A percentile compares a stretch with the other conserved stretches of the same genome.
phyloP scores from a whole-genome alignment of 176 grass and related monocot species.

The Carex myosuroides region DNA sequence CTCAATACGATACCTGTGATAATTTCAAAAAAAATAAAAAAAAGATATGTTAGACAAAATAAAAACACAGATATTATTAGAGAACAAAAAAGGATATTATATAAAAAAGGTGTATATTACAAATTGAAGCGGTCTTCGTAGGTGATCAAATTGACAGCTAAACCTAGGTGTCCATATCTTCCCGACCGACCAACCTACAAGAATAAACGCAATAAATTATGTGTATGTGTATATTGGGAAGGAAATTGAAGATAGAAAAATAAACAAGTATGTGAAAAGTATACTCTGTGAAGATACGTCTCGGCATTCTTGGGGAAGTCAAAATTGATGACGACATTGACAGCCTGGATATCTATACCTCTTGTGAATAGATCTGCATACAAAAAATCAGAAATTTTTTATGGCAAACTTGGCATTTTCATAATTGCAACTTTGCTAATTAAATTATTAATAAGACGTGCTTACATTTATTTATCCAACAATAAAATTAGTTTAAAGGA shows the following conservation, averaged over 20 bases:
- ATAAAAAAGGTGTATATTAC: slow-evolving; percentile 16
- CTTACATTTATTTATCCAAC: background rate
- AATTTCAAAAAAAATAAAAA: slow-evolving; percentile 14
- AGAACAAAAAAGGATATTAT: too few relatives aligned
- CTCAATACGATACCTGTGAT: slow-evolving; percentile 81
- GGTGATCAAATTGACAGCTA: slow-evolving; percentile 48
- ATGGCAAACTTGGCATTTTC: background rate
- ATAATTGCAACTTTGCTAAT: background rate
- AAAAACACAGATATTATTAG: background rate
- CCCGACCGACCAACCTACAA: slow-evolving; percentile 47
- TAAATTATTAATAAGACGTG: too few relatives aligned
- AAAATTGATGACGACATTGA: slow-evolving; percentile 97
- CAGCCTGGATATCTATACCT: slow-evolving; percentile 93
- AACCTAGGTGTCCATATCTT: slow-evolving; percentile 45
- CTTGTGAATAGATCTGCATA: slow-evolving; percentile 93
- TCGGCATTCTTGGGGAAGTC: slow-evolving; percentile 87
- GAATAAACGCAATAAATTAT: background rate
- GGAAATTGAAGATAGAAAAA: background rate
- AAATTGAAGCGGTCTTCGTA: slow-evolving; percentile 47
- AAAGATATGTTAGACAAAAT: slow-evolving; percentile 23
- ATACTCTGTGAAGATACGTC: slow-evolving; percentile 93
- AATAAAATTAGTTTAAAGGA: background rate
- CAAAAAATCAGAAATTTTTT: background rate
- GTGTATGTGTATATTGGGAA: background rate
- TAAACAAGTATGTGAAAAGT: background rate